Base-by-base conservation (phyloP, 2,329 filamentous ascomycete genomes). In the Fusarium odoratissimum region DNA sequence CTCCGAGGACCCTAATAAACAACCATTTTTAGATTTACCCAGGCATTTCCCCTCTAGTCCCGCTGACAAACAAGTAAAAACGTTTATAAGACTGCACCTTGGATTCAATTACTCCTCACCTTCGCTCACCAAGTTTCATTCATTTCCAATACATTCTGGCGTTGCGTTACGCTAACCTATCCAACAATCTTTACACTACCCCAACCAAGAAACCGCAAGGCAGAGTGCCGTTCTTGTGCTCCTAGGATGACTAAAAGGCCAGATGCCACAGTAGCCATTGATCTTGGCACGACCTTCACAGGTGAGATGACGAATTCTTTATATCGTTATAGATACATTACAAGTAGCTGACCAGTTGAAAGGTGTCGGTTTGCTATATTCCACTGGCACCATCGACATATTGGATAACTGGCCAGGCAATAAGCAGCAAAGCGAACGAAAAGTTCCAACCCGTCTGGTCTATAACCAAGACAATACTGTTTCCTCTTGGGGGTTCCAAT, bases 211-310 rank as follows among this genome's bases (percentile, higher is more conserved):
- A 37, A 37, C 35, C 19, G 6, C 35, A 37, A 37, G 35, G 35
- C 14, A 23, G 41, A 42, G 41, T n/a, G n/a, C 21, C 6, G 41
- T 25, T 37, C 46, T 11, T 37, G 21, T 37, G 13, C 7, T 51
- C 14, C 14, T 7, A 56, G 21, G 14, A 56, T 56, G 52, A 23
- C 30, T 41, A 30, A 56, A 19, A 56, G 30, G n/a, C 52, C 38
- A n/a, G 52, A 42, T 21, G 40, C 33, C 21, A 56, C 52, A 21
- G 52, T 56, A 28, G 52, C 52, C 16, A 44, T 56, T 17, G 52
- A 56, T 56, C 40, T 56, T 25, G 52, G 52, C n/a, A 56, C 52
- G 14, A 56, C 52, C 10, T 56, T 56, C 52, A 56, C 52, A 44
- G 40, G 52, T 56, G 31, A 37, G 46, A 13, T 23, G 21, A 8